These are phyloP conservation scores for Monosporascus sp. DNA, from an alignment of 2,329 filamentous ascomycete genomes.

Conservation along the genomic window DNA sequence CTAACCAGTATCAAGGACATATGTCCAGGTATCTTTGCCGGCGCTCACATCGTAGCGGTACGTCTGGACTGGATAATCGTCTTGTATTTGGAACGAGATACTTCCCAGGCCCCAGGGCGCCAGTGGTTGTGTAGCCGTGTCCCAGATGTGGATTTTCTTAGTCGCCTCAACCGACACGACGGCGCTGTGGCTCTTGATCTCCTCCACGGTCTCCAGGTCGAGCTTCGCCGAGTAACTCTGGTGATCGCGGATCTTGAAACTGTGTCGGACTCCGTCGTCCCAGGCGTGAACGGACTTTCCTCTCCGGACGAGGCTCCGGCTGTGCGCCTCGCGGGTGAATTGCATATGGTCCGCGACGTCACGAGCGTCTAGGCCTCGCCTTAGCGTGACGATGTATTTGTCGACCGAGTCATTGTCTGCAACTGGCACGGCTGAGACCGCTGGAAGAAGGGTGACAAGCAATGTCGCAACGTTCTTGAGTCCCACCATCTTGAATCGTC, in stretches of 20 bases:
- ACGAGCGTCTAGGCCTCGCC: neutral
- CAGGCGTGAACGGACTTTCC: neutral
- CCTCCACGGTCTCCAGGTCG: neutral
- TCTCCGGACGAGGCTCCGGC: neutral
- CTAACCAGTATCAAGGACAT: neutral
- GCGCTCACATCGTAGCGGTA: neutral
- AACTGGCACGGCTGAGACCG: neutral
- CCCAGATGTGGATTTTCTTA: neutral
- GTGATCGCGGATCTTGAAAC: neutral
- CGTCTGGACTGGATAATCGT: neutral
- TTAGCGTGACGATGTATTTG: slow-evolving; percentile 1
- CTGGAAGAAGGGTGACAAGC: neutral
- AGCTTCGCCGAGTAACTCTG: slow-evolving; percentile 1
- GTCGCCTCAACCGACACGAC: neutral
- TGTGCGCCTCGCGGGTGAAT: neutral
- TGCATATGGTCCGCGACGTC: neutral
- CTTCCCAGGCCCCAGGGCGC: neutral
- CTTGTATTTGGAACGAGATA: neutral
- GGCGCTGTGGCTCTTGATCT: neutral
- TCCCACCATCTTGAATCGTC: neutral
- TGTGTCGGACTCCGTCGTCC: neutral
- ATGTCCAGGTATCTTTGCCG: neutral
- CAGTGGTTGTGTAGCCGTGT: neutral
- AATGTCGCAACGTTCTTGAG: neutral
- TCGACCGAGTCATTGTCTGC: neutral